Base-by-base conservation (phyloP, 768 basidiomycete species). In the Phaffia australis region DNA sequence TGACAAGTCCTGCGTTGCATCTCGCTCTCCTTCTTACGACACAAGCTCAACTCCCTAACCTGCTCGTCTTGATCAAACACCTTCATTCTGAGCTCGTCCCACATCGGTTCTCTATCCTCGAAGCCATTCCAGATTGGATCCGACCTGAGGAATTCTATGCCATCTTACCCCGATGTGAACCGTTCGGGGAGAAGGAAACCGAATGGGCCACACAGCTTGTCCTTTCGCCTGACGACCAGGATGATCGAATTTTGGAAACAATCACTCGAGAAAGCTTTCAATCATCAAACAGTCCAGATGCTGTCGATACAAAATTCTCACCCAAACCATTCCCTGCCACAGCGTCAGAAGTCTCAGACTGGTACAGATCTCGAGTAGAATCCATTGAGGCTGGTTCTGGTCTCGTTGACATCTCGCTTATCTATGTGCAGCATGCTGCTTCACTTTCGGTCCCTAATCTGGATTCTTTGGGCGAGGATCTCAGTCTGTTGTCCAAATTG, bases 401-500 rank as follows among this genome's bases (percentile, higher is more conserved):
- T 0, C 82, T 90, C 77, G 78, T 92, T 52, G 87, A 92, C 71
- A 75, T 83, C 46, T 89, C 91, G 4, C 80, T 98, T 23, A 82
- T 83, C 8, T 80, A 87, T 55, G 81, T 90, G 11, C 93, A 95
- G 74, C 85, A 94, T 70, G 92, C 85, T 18, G 91, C 87, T 15
- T 86, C 90, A 9, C 83, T 84, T 71, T 87, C 86, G 18, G 79
- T 95, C 16, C 81, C 84, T 23, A 83, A 79, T 0, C 81, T 99
- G 51, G 93, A 94, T 71, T 84, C 85, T 72, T 76, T 92, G 2
- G 94, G 92, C 1, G 94, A 97, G 78, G 93, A 98, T 62, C 81
- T 98, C 50, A 87, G 84, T 70, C 82, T 98, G 8, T 81, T 99
- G 48, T 85, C 87, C 1, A 82, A 86, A 23, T 81, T 98, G 55